A percentile compares a stretch with the other conserved stretches of the same genome.
These are phyloP conservation scores for Clitocybe nebularis DNA, from an alignment of 1,284 basidiomycete species.

Conservation along the genomic window DNA sequence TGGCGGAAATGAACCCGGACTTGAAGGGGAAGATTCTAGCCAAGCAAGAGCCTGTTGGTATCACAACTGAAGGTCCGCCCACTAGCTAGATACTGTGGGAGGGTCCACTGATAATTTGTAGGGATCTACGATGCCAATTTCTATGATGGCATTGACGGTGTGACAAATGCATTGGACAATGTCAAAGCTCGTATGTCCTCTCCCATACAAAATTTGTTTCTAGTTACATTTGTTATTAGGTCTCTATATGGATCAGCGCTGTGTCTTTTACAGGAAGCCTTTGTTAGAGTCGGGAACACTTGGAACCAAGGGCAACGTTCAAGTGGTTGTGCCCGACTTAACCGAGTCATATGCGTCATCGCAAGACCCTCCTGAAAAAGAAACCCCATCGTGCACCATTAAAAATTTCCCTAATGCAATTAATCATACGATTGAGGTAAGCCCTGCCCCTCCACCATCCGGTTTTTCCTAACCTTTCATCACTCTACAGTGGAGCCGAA, in stretches of 20 bases:
- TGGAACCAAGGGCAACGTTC: conserved; percentile 98
- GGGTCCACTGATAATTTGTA: conserved; percentile 28
- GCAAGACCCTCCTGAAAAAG: conserved; percentile 99
- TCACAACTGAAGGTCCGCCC: conserved; percentile 83
- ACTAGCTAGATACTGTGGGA: conserved; percentile 2
- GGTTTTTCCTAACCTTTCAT: conserved; percentile 6
- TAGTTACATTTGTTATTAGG: conserved; percentile 40
- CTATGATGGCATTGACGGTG: conserved; percentile 86
- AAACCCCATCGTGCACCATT: conserved; percentile 96
- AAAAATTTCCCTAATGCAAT: conserved; percentile 99
- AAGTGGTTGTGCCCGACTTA: conserved; percentile 92
- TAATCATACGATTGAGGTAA: conserved; percentile 95
- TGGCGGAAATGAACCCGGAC: conserved; percentile 95
- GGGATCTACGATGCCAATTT: conserved; percentile 90
- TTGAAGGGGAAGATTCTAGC: conserved; percentile 85
- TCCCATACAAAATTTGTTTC: conserved; percentile 2
- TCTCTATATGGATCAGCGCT: conserved; percentile 98
- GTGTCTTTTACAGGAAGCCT: conserved; percentile 96
- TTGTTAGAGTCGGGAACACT: conserved; percentile 97
- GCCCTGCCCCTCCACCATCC: conserved; percentile 11
- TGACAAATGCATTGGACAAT: conserved; percentile 99
- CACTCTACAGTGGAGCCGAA: conserved; percentile 81
- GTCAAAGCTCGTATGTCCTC: conserved; percentile 80
- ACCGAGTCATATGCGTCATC: conserved; percentile 99
- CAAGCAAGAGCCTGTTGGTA: conserved; percentile 93